Evolutionary conservation across 2,329 filamentous ascomycete genomes (phyloP).

Genomic region (Cryphonectria radicalis): DNA sequence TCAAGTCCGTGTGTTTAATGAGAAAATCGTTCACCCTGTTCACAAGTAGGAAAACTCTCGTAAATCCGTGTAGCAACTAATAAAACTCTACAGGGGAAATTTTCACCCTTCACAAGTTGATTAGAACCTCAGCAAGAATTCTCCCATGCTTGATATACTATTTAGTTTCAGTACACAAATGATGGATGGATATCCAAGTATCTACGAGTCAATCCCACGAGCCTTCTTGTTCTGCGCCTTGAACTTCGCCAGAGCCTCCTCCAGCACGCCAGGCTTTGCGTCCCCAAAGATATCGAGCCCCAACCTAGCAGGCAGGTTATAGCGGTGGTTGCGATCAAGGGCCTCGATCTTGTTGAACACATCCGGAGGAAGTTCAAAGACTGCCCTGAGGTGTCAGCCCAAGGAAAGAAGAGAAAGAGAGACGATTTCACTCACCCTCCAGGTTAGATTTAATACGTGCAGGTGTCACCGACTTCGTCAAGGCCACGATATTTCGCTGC

Average conservation of each 20-base stretch:
- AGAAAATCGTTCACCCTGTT: not conserved
- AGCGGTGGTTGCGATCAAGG: slow-evolving; percentile 27
- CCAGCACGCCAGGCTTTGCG: slow-evolving; percentile 26
- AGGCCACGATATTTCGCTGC: slow-evolving; percentile 55
- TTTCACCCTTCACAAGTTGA: too few relatives aligned
- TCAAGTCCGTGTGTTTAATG: not conserved
- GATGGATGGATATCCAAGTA: not conserved
- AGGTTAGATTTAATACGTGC: slow-evolving; percentile 55
- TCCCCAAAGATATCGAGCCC: slow-evolving; percentile 30
- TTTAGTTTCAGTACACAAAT: not conserved
- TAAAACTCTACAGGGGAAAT: too few relatives aligned
- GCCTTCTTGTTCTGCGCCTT: slow-evolving; percentile 26
- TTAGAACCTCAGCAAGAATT: too few relatives aligned
- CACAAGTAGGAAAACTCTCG: too few relatives aligned
- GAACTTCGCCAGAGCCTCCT: slow-evolving; percentile 29
- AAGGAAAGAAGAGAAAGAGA: not conserved
- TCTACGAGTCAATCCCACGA: slow-evolving; percentile 22
- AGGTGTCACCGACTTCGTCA: slow-evolving; percentile 59
- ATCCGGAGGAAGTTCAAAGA: slow-evolving; percentile 26
- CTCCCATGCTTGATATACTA: not conserved
- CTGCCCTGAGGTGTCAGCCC: slow-evolving; percentile 1
- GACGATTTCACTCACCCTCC: slow-evolving; percentile 17
- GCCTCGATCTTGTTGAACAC: slow-evolving; percentile 20
- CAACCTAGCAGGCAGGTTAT: slow-evolving; percentile 26
- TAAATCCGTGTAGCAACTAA: too few relatives aligned